Evolutionary conservation across 257 asterid genomes (phyloP).

Genomic region (Henckelia pumila): DNA sequence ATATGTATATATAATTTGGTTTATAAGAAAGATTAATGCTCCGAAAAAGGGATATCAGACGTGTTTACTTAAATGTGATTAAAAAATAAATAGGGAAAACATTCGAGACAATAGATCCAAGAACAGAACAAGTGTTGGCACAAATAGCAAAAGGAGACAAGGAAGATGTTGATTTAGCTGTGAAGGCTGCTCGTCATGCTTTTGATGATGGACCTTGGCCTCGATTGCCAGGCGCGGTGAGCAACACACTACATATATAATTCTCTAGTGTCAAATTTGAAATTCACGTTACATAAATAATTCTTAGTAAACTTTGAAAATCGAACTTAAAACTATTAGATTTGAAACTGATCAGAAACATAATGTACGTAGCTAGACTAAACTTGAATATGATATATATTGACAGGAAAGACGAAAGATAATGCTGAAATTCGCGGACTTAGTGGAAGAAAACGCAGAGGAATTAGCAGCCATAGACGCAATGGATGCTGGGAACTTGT

Average conservation of each 20-base stretch:
- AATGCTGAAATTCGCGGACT: constrained; percentile 50
- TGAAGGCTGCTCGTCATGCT: constrained; percentile 56
- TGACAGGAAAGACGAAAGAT: constrained; percentile 46
- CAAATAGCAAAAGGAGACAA: constrained; percentile 43
- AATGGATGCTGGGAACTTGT: constrained; percentile 48
- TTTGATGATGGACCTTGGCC: constrained; percentile 66
- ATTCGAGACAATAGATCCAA: constrained; percentile 51
- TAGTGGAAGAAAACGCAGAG: constrained; percentile 44
- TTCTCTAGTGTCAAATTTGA: too few relatives aligned
- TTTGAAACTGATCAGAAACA: background rate
- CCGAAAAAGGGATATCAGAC: too few relatives aligned
- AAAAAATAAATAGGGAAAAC: constrained; percentile 35
- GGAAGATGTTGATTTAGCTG: constrained; percentile 58
- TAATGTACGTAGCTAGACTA: too few relatives aligned
- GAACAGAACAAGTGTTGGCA: constrained; percentile 48
- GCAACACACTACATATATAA: too few relatives aligned
- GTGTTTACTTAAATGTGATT: background rate
- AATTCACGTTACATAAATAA: too few relatives aligned
- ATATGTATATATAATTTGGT: too few relatives aligned
- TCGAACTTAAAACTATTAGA: background rate
- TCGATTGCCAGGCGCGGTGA: constrained; percentile 52
- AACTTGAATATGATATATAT: background rate
- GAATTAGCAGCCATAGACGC: constrained; percentile 49
- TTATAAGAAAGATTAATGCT: too few relatives aligned
- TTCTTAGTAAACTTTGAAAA: background rate